Evolutionary conservation across 345 rosid species (phyloP).

Genomic region (Eucalyptus sideroxylon): DNA sequence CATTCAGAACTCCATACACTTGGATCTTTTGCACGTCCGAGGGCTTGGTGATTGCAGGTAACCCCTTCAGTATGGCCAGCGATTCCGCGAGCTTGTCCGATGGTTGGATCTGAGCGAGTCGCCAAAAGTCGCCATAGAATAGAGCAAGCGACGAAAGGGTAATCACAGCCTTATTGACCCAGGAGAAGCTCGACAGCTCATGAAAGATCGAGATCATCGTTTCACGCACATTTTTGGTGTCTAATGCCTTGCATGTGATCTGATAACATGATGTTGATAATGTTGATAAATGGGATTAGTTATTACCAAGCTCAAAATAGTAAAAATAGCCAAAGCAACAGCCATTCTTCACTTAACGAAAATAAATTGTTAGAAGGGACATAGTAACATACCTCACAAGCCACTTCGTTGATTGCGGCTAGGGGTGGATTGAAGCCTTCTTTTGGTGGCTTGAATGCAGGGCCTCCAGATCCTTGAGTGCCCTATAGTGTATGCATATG

Average conservation of each 20-base stretch:
- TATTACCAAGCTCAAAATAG: background rate
- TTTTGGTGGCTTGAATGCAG: background rate
- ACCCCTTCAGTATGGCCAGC: background rate
- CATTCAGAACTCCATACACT: background rate
- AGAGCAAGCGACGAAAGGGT: background rate
- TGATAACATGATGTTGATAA: background rate
- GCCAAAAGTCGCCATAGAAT: background rate
- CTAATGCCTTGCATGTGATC: slow-evolving; percentile 1
- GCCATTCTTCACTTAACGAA: background rate
- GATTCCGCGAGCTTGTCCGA: background rate
- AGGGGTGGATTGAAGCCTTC: background rate
- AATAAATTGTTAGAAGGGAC: background rate
- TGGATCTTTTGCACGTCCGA: background rate
- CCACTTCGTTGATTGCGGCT: background rate
- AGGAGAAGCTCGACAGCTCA: background rate
- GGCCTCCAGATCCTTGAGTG: background rate
- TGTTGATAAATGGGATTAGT: background rate
- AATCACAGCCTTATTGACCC: background rate
- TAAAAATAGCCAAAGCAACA: background rate
- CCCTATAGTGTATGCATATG: background rate
- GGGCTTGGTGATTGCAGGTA: background rate
- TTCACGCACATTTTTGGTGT: background rate
- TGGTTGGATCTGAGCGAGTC: background rate
- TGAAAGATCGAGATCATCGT: background rate
- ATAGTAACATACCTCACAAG: background rate